phyloP scores from a whole-genome alignment of 352 stramenopile genomes.

The Phytophthora boehmeriae region DNA sequence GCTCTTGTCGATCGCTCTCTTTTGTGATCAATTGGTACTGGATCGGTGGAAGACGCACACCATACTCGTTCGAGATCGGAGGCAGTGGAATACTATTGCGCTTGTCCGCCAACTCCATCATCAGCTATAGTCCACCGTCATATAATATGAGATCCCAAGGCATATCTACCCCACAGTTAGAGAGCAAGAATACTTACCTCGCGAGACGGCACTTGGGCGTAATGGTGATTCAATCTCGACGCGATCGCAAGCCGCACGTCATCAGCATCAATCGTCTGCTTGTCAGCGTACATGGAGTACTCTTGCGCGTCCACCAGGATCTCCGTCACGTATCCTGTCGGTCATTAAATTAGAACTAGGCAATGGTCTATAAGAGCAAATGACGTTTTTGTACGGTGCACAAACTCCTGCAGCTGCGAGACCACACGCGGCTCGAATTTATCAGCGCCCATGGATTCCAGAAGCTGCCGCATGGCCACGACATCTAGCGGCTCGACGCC shows the following conservation, averaged over 20 bases:
- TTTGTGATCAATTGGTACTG: constrained; percentile 77
- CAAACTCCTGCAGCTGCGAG: constrained; percentile 82
- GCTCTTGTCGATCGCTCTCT: constrained; percentile 68
- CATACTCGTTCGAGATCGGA: constrained; percentile 83
- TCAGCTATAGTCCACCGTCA: constrained; percentile 54
- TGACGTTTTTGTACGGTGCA: constrained; percentile 60
- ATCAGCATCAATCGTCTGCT: constrained; percentile 75
- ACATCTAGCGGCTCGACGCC: constrained; percentile 67
- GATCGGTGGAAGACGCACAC: constrained; percentile 71
- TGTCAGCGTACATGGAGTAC: constrained; percentile 81
- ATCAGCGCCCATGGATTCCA: constrained; percentile 83
- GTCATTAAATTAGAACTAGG: constrained; percentile 4
- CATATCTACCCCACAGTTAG: neutral
- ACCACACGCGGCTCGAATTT: constrained; percentile 84
- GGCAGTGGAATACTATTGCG: constrained; percentile 80
- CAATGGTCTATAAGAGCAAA: neutral
- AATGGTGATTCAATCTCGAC: constrained; percentile 81
- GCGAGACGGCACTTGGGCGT: constrained; percentile 71
- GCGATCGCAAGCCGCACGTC: constrained; percentile 80
- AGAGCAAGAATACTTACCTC: constrained; percentile 45
- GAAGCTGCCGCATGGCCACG: constrained; percentile 57
- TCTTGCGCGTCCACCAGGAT: constrained; percentile 87
- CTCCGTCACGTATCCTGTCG: constrained; percentile 51
- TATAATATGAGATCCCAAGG: constrained; percentile 9
- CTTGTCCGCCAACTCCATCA: constrained; percentile 89